Evolutionary conservation across 441 rosid genomes (phyloP).

Genomic region (Erodium moschatum): DNA sequence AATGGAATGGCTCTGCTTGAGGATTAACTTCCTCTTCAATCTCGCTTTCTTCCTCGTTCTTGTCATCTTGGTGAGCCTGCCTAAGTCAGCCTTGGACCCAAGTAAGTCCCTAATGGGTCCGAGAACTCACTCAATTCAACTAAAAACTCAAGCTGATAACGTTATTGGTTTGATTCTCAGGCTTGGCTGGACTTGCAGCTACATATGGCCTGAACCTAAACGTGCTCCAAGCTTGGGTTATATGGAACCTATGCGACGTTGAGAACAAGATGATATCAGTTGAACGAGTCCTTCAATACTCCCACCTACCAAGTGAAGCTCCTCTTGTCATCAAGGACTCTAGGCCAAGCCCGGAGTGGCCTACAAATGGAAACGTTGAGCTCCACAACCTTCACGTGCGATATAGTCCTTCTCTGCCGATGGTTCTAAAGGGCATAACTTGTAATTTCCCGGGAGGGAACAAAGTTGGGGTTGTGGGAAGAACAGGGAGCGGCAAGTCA

Average conservation of each 20-base stretch:
- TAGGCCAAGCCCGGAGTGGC: constrained; percentile 45
- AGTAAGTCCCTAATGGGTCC: constrained; percentile 42
- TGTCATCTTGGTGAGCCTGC: constrained; percentile 46
- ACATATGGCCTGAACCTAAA: constrained; percentile 55
- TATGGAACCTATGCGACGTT: constrained; percentile 61
- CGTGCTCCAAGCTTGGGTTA: constrained; percentile 57
- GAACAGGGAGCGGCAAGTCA: constrained; percentile 72
- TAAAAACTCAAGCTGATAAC: no score
- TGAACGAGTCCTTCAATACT: constrained; percentile 50
- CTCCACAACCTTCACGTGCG: constrained; percentile 38
- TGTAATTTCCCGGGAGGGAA: constrained; percentile 51
- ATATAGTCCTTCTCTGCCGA: constrained; percentile 41
- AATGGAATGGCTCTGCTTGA: constrained; percentile 56
- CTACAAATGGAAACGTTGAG: constrained; percentile 37
- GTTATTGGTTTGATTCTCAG: constrained; percentile 22
- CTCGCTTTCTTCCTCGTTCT: constrained; percentile 47
- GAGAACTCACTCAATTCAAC: no score
- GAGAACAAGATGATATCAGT: constrained; percentile 71
- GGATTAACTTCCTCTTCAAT: constrained; percentile 59
- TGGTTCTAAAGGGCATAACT: constrained; percentile 49
- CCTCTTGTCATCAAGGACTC: constrained; percentile 33
- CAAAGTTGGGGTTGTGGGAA: constrained; percentile 57
- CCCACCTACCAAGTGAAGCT: constrained; percentile 48
- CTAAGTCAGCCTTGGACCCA: constrained; percentile 41
- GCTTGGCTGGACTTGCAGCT: constrained; percentile 42